Evolutionary conservation across 495 filamentous ascomycete species (phyloP).

Genomic region (Parathielavia appendiculata): DNA sequence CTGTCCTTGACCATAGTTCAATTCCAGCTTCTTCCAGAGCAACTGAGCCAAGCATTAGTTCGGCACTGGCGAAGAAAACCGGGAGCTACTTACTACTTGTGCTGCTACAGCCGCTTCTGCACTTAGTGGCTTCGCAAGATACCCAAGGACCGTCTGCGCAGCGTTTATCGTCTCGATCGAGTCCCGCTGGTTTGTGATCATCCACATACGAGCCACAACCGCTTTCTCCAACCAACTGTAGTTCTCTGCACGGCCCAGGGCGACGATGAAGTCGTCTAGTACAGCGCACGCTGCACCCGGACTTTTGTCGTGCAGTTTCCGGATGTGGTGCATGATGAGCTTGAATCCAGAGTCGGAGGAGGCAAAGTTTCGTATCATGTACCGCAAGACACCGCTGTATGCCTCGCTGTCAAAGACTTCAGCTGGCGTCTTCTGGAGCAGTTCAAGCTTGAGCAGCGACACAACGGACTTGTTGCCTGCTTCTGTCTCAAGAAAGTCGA

Average conservation of each 20-base stretch:
- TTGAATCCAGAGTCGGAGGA: slow-evolving; percentile 61
- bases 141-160: slow-evolving; percentile 20
- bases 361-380: slow-evolving; percentile 53
- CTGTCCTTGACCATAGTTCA: slow-evolving; percentile 47
- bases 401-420: slow-evolving; percentile 45
- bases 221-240: slow-evolving; percentile 58
- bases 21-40: slow-evolving; percentile 71
- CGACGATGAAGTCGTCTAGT: slow-evolving; percentile 56
- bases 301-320: slow-evolving; percentile 56
- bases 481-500: slow-evolving; percentile 56
- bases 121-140: slow-evolving; percentile 36
- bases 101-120: slow-evolving; percentile 61
- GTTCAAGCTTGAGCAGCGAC: slow-evolving; percentile 64
- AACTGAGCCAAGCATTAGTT: slow-evolving; percentile 43
- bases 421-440: slow-evolving; percentile 45
- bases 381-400: slow-evolving; percentile 48
- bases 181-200: slow-evolving; percentile 41
- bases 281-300: slow-evolving; percentile 47
- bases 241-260: slow-evolving; percentile 40
- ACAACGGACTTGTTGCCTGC: slow-evolving; percentile 59
- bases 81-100: slow-evolving; percentile 52
- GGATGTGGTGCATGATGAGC: slow-evolving; percentile 63
- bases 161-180: slow-evolving; percentile 23
- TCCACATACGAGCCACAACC: slow-evolving; percentile 58
- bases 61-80: neutral